Percentiles rank a stretch among this genome's conserved stretches.
Evolutionary conservation across 116 monocot species (phyloP).

Genomic region (Trichopus zeylanicus): DNA sequence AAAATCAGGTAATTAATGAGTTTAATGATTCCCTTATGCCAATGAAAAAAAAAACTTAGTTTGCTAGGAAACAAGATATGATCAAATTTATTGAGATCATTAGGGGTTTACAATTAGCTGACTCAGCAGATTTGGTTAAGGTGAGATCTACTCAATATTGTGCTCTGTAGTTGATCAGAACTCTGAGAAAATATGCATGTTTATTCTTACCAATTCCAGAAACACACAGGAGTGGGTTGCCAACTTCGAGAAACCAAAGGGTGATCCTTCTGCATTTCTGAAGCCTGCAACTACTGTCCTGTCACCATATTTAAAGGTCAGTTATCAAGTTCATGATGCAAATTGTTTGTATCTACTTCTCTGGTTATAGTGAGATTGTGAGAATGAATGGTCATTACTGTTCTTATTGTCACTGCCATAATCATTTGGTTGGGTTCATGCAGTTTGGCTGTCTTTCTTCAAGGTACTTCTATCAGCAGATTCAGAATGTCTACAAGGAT

Average conservation of each 20-base stretch:
- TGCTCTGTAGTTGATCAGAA: neutral
- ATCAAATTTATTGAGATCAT: no score
- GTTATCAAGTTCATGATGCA: neutral
- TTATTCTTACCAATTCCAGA: constrained; percentile 1
- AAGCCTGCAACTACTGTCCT: constrained; percentile 81
- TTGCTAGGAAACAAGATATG: no score
- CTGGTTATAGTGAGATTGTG: neutral
- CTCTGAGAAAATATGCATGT: neutral
- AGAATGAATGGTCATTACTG: neutral
- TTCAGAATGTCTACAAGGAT: constrained; percentile 47
- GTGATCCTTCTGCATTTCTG: constrained; percentile 83
- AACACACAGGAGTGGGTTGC: constrained; percentile 66
- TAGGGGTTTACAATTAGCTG: no score
- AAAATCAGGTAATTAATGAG: constrained; percentile 40
- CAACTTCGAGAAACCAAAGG: constrained; percentile 95
- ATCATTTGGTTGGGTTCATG: constrained; percentile 1
- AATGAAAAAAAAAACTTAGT: no score
- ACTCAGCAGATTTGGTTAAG: no score
- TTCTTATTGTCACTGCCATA: neutral
- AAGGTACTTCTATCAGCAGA: constrained; percentile 69
- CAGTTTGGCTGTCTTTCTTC: constrained; percentile 96
- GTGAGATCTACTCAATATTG: no score
- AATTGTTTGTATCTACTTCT: neutral
- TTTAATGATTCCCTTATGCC: neutral
- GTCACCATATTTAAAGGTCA: constrained; percentile 90